Evolutionary conservation across 345 rosid species (phyloP).

Genomic region (Lenwebbia sp.): DNA sequence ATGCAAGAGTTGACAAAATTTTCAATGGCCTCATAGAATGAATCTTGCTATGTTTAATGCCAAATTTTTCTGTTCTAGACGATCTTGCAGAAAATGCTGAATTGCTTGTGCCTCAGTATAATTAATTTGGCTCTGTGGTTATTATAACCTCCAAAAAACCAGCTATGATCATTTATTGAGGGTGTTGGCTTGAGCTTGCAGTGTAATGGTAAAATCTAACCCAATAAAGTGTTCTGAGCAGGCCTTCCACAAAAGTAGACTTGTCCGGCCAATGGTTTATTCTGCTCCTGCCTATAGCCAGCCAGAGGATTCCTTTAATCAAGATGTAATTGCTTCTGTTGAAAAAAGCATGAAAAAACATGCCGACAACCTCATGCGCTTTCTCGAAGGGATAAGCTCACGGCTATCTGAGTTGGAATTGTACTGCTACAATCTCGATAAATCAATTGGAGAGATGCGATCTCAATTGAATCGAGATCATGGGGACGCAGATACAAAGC

Average conservation of each 20-base stretch:
- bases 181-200: not conserved
- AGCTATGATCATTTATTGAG: not conserved
- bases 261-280: constrained; percentile 50
- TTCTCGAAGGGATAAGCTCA: constrained; percentile 95
- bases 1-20: not conserved
- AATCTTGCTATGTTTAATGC: not conserved
- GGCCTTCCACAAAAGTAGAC: constrained; percentile 81
- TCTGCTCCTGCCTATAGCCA: constrained; percentile 57
- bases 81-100: not conserved
- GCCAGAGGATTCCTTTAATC: constrained; percentile 73
- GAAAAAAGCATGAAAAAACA: constrained; percentile 81
- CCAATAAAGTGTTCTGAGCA: constrained; percentile 7
- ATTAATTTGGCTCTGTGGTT: not conserved
- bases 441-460: constrained; percentile 91
- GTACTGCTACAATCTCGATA: constrained; percentile 90
- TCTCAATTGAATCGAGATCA: constrained; percentile 61
- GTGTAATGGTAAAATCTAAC: not conserved
- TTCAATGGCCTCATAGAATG: not conserved
- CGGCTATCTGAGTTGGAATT: constrained; percentile 87
- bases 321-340: constrained; percentile 45
- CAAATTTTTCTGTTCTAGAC: not conserved
- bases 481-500: constrained; percentile 71
- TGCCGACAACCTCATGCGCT: constrained; percentile 70
- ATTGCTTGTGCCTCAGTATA: not conserved
- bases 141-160: not conserved